Evolutionary conservation across 2,329 filamentous ascomycete species (phyloP).

Genomic region (Trichoderma cornu-damae): DNA sequence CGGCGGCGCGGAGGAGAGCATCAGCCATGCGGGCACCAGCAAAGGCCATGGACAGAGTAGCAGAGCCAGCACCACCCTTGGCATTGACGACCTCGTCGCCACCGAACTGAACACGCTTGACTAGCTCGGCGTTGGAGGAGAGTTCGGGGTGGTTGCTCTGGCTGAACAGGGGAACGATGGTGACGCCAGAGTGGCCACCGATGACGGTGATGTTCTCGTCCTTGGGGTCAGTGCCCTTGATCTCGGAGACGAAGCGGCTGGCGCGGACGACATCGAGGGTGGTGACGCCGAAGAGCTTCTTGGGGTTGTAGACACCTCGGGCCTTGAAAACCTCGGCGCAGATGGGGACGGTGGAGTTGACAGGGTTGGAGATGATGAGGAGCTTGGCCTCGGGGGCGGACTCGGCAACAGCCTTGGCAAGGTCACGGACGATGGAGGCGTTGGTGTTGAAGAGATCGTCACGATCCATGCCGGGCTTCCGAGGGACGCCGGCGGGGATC

Average conservation of each 20-base stretch:
- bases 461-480: slow-evolving; percentile 99
- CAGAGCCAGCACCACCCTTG: slow-evolving; percentile 95
- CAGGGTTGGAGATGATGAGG: slow-evolving; percentile 97
- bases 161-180: slow-evolving; percentile 95
- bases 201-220: slow-evolving; percentile 94
- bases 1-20: slow-evolving; percentile 83
- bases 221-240: slow-evolving; percentile 84
- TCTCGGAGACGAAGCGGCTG: slow-evolving; percentile 92
- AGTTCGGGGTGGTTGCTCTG: slow-evolving; percentile 87
- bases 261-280: slow-evolving; percentile 98
- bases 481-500: slow-evolving; percentile 96
- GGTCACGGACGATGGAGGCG: slow-evolving; percentile 96
- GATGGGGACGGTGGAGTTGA: slow-evolving; percentile 99
- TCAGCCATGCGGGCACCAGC: slow-evolving; percentile 82
- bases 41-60: slow-evolving; percentile 98
- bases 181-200: slow-evolving; percentile 95
- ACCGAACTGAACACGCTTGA: slow-evolving; percentile 96
- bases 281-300: slow-evolving; percentile 98
- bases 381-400: slow-evolving; percentile 88
- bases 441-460: slow-evolving; percentile 99
- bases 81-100: slow-evolving; percentile 99
- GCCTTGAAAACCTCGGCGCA: slow-evolving; percentile 95
- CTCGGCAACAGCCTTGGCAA: slow-evolving; percentile 90
- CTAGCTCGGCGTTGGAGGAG: slow-evolving; percentile 68
- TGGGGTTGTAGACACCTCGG: slow-evolving; percentile 95